Percentiles rank a stretch among this genome's conserved stretches.
These are phyloP conservation scores for Thermochaetoides thermophila DNA, from an alignment of 495 filamentous ascomycete species.

Conservation along the genomic window DNA sequence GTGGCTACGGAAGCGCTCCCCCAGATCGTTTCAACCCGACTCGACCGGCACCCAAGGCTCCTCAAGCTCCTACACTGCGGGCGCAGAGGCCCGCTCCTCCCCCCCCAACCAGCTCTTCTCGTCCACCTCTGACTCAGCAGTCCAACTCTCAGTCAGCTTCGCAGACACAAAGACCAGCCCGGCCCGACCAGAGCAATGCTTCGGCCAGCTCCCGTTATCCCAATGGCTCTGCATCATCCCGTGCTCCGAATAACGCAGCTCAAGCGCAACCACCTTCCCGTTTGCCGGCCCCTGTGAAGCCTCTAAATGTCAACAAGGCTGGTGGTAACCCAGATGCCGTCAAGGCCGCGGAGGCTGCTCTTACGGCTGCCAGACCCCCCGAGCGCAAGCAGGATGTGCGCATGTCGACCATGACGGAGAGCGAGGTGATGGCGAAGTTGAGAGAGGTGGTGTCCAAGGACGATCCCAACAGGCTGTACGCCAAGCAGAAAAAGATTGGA, in stretches of 20 bases:
- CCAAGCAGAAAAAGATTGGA: conserved; percentile 98
- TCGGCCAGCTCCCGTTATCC: conserved; percentile 19
- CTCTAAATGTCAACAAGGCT: conserved; percentile 83
- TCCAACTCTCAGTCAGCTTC: conserved; percentile 18
- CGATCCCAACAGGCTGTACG: conserved; percentile 81
- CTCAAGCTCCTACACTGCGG: conserved; percentile 33
- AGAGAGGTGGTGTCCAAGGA: conserved; percentile 86
- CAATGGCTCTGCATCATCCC: conserved; percentile 21
- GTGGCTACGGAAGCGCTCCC: conserved; percentile 30
- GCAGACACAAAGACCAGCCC: conserved; percentile 14
- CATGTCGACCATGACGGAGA: conserved; percentile 95
- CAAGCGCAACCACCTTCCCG: conserved; percentile 37
- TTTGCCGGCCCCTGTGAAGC: conserved; percentile 65
- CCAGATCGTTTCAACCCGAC: conserved; percentile 69
- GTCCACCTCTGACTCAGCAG: conserved; percentile 29
- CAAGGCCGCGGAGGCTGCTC: conserved; percentile 67
- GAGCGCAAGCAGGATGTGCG: conserved; percentile 76
- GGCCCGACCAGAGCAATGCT: conserved; percentile 15
- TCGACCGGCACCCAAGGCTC: conserved; percentile 46
- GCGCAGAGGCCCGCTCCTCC: conserved; percentile 38
- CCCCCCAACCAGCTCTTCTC: conserved; percentile 26
- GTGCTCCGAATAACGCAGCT: conserved; percentile 21
- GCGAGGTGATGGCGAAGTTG: conserved; percentile 89
- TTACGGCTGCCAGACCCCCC: conserved; percentile 56
- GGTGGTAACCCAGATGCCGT: conserved; percentile 45